Evolutionary conservation across 805 yeast species (phyloP), one percentile per base, ranked within the genome.

Genomic region (Wickerhamiella domercqiae): DNA sequence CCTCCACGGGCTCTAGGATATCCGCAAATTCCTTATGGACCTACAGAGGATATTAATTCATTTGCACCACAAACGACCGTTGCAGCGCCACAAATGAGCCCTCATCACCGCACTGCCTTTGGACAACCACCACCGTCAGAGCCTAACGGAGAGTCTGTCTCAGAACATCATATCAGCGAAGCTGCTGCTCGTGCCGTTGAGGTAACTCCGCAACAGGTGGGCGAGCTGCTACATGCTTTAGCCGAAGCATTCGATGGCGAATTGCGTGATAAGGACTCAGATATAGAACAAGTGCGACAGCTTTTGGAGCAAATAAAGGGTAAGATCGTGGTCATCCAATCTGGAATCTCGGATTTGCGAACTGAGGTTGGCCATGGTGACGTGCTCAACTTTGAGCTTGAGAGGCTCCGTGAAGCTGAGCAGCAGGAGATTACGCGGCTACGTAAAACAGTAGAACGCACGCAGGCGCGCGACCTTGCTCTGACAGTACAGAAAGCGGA

Each of bases 401-500:
- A 48, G 18, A 46, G 40, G 29, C 55, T 55, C 2, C 15, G 24
- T 14, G 38, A 40, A 42, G 51, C 61, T 18, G 46, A 54, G 17
- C 33, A 30, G n/a, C 20, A 18, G 11, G 14, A 16, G 14, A 9
- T 21, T 7, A 7, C 19, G n/a, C 54, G 57, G 35, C 52, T 72
- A 34, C 57, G 59, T 11, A 61, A 59, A 39, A 50, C 68, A n/a
- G 52, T 70, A 22, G 86, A 78, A 52, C 65, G 79, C 36, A 62
- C 75, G 1, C 86, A 78, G 51, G 75, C 82, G 1, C 56, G 72
- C 46, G 67, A 66, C 43, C 50, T 73, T 42, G 81, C 80, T 0
- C 63, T 68, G 39, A 45, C 69, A 15, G 81, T 72, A 0, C 72
- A 74, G 41, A 64, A 60, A 32, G 74, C 73, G 44, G 82, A 71